Evolutionary conservation across 2,329 filamentous ascomycete species (phyloP).

Genomic region (Penicillium nordicum): DNA sequence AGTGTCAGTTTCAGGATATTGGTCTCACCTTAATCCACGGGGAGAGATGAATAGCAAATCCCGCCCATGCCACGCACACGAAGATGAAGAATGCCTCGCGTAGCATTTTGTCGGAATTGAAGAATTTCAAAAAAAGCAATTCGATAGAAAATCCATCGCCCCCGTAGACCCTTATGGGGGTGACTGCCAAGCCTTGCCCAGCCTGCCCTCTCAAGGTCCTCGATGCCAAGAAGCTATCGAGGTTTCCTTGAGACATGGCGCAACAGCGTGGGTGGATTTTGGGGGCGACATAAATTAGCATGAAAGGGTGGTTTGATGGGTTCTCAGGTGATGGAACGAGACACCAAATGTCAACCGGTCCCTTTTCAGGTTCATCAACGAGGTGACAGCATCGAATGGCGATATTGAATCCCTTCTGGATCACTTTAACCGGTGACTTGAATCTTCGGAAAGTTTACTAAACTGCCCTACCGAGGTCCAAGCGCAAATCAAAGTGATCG

Average conservation of each 20-base stretch:
- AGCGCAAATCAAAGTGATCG: neutral
- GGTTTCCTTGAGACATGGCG: neutral
- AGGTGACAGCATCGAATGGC: neutral
- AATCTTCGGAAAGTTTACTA: neutral
- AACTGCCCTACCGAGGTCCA: neutral
- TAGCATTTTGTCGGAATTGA: neutral
- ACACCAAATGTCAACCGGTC: neutral
- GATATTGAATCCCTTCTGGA: neutral
- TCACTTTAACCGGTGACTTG: neutral
- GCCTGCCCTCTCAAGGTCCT: conserved; percentile 3
- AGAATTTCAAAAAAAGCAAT: neutral
- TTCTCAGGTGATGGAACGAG: neutral
- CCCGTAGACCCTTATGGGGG: neutral
- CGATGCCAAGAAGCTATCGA: neutral
- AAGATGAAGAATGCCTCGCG: neutral
- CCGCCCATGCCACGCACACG: neutral
- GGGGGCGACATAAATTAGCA: neutral
- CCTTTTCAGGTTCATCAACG: neutral
- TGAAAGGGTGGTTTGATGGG: neutral
- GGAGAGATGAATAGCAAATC: neutral
- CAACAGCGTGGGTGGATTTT: neutral
- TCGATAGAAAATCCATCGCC: neutral
- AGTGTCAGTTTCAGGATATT: neutral
- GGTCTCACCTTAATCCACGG: neutral
- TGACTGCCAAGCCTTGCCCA: conserved; percentile 1